phyloP scores from a whole-genome alignment of 371 early-diverging fungal species.

The Sporodiniella umbellata region DNA sequence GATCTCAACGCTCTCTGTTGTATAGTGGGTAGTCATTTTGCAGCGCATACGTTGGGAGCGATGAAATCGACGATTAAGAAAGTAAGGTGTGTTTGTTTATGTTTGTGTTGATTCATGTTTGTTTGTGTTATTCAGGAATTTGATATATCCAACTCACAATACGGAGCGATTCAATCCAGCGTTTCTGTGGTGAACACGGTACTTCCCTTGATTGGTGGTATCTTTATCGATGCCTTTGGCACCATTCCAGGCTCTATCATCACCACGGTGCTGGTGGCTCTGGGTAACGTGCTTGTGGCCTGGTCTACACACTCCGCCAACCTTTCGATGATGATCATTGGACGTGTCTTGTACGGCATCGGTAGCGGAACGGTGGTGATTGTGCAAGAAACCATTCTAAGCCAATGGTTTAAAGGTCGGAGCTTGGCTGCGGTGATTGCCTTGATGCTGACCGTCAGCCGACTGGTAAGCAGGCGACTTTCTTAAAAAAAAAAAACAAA shows the following conservation, averaged over 20 bases:
- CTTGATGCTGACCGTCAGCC: constrained; percentile 63
- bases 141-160: constrained; percentile 65
- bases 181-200: constrained; percentile 72
- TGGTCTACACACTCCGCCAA: constrained; percentile 52
- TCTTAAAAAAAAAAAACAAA: too few species aligned
- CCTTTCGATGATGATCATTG: constrained; percentile 58
- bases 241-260: constrained; percentile 63
- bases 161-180: constrained; percentile 68
- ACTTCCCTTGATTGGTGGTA: constrained; percentile 67
- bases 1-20: neutral
- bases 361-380: constrained; percentile 70
- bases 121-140: constrained; percentile 47
- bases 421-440: constrained; percentile 63
- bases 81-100: constrained; percentile 27
- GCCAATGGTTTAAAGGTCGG: constrained; percentile 71
- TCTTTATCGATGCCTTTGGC: constrained; percentile 72
- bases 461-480: constrained; percentile 53
- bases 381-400: constrained; percentile 69
- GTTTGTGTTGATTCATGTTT: neutral
- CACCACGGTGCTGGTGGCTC: constrained; percentile 58
- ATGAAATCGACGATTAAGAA: constrained; percentile 65
- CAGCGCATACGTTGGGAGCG: constrained; percentile 70
- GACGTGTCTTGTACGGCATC: constrained; percentile 69
- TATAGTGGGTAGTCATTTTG: constrained; percentile 71
- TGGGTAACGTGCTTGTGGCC: constrained; percentile 62